These are phyloP conservation scores for Teunomyces cretensis DNA, from an alignment of 805 yeast species.

Conservation along the genomic window DNA sequence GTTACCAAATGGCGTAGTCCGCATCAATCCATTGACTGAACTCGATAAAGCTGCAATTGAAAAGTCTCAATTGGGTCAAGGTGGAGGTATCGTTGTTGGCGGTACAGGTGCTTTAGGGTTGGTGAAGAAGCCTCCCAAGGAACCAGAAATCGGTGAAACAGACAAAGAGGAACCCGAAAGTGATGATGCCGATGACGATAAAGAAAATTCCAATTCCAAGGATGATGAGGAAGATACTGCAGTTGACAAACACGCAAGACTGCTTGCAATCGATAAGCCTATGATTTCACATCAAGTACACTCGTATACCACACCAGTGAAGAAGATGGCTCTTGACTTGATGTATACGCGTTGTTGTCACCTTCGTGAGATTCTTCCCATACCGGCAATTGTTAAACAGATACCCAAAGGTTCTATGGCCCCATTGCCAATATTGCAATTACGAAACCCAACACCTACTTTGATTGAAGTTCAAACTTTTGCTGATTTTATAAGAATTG, in stretches of 20 bases:
- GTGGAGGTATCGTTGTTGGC: conserved; percentile 76
- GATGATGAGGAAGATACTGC: conserved; percentile 18
- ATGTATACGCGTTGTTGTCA: conserved; percentile 93
- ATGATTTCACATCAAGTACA: conserved; percentile 18
- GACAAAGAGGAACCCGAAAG: background rate
- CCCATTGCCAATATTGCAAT: conserved; percentile 68
- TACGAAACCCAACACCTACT: conserved; percentile 87
- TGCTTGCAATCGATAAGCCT: conserved; percentile 33
- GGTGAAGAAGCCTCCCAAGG: conserved; percentile 14
- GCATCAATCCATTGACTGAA: conserved; percentile 53
- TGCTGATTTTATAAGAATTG: conserved; percentile 82
- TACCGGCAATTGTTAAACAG: conserved; percentile 83
- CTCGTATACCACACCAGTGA: conserved; percentile 32
- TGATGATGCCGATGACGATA: background rate
- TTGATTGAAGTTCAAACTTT: conserved; percentile 84
- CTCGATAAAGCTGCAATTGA: conserved; percentile 49
- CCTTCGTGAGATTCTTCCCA: conserved; percentile 85
- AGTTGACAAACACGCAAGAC: conserved; percentile 23
- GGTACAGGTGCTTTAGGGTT: conserved; percentile 68
- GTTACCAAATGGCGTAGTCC: conserved; percentile 51
- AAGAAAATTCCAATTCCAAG: conserved; percentile 1
- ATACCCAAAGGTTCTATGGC: conserved; percentile 74
- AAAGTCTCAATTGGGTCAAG: conserved; percentile 39
- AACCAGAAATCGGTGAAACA: conserved; percentile 5
- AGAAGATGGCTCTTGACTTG: conserved; percentile 59